Evolutionary conservation across 1,284 basidiomycete species (phyloP), one percentile per base, ranked within the genome.

Genomic region (Cutaneotrichosporon sp.): DNA sequence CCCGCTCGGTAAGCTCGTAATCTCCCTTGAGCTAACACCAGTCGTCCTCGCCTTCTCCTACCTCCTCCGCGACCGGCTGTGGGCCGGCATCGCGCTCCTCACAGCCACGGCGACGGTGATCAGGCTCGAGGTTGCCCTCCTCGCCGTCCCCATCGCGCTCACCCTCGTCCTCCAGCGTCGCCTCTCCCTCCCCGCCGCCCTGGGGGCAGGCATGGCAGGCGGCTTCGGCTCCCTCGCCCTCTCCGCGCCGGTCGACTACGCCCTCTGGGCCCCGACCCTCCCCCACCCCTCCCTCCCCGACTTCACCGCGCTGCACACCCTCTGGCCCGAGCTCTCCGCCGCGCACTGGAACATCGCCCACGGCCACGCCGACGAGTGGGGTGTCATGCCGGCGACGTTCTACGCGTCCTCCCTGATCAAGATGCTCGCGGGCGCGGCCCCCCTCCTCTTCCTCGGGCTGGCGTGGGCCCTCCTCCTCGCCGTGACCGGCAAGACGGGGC

Each of bases 291-390:
- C 68, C 13, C 64, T 73, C 27, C 72, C 72, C 0, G 66, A 64
- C 25, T 77, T 75, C 62, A 72, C 70, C 1, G 52, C 61, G 25
- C 64, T 47, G 63, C 83, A 81, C 72, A 82, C 85, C 8, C 73
- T 94, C 1, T 97, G 94, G 94, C 95, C 95, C 0, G 97, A 99
- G 74, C 81, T 92, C 16, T 82, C 86, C 5, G 86, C 87, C 1
- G 69, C 95, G 22, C 86, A 89, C 65, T 99, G 93, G 82, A 99
- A 99, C 72, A 86, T 97, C 25, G 81, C 89, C 18, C 79, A 92
- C 73, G 92, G 93, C 24, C 91, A 95, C 74, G 89, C 90, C 51
- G 81, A 87, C 0, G 87, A 95, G 27, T 99, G 95, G 95, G 95
- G 97, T 66, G 89, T 95, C 76, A 77, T 89, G 16, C 91, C 94